Evolutionary conservation across 768 basidiomycete genomes (phyloP).

Genomic region (Termitomyces sp.): DNA sequence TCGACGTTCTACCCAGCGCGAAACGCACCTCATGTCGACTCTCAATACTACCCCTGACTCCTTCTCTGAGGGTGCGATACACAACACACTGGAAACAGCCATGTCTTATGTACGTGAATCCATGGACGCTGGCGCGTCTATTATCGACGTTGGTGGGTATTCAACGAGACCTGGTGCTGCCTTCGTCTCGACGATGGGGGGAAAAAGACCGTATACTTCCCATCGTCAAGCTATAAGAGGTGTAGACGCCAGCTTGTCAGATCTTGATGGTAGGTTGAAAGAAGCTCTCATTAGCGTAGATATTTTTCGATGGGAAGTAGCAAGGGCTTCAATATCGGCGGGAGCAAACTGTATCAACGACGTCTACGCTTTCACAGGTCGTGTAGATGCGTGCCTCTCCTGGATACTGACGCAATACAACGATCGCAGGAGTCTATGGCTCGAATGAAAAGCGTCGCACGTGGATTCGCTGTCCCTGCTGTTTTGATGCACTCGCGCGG

Average conservation of each 20-base stretch:
- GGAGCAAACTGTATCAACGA: conserved; percentile 96
- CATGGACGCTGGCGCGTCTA: conserved; percentile 53
- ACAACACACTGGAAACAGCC: conserved; percentile 48
- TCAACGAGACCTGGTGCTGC: conserved; percentile 83
- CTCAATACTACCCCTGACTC: conserved; percentile 94
- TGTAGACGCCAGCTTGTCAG: background rate
- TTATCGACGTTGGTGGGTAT: conserved; percentile 92
- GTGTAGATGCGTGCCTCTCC: conserved; percentile 33
- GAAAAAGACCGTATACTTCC: conserved; percentile 73
- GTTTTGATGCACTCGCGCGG: conserved; percentile 94
- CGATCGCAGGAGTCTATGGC: conserved; percentile 33
- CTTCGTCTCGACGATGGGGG: conserved; percentile 57
- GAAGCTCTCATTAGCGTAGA: conserved; percentile 71
- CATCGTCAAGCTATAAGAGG: conserved; percentile 46
- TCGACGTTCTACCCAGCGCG: conserved; percentile 15
- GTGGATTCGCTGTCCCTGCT: conserved; percentile 67
- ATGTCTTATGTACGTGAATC: conserved; percentile 46
- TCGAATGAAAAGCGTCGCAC: conserved; percentile 62
- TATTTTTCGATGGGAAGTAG: conserved; percentile 84
- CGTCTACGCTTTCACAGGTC: conserved; percentile 76
- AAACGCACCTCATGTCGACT: conserved; percentile 83
- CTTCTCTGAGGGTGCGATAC: conserved; percentile 80
- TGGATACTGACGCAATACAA: conserved; percentile 22
- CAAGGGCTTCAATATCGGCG: conserved; percentile 62
- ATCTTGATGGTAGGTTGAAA: conserved; percentile 2